These are phyloP conservation scores for Erysimum cheiranthoides DNA, from an alignment of 345 rosid species.

Conservation along the genomic window DNA sequence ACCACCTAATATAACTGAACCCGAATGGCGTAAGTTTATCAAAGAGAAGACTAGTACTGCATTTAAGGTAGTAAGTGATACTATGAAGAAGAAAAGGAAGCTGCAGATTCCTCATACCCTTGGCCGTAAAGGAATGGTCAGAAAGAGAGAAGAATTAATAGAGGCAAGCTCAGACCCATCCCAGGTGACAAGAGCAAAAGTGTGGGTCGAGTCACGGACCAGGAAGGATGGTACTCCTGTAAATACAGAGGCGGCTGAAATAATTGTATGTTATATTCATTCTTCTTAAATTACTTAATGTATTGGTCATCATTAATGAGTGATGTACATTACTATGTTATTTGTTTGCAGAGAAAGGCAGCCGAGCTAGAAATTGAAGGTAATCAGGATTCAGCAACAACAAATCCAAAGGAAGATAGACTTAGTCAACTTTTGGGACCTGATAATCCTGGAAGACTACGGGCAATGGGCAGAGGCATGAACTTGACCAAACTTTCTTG, in stretches of 20 bases:
- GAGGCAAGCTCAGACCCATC: background rate
- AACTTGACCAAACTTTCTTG: background rate
- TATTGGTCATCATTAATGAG: no score
- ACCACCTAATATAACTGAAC: background rate
- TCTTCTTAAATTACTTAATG: background rate
- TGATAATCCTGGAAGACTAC: background rate
- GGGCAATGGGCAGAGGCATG: background rate
- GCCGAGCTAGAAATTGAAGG: background rate
- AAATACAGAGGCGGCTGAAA: background rate
- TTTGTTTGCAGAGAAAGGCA: constrained; percentile 9
- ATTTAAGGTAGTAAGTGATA: constrained; percentile 5
- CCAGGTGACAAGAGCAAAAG: background rate
- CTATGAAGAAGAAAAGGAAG: background rate
- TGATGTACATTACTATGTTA: no score
- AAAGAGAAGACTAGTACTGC: background rate
- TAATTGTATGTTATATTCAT: background rate
- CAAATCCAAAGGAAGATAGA: constrained; percentile 3
- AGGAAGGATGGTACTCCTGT: background rate
- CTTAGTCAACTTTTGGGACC: background rate
- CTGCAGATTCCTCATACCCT: background rate
- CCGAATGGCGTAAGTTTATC: background rate
- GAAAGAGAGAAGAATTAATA: background rate
- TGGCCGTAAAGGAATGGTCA: background rate
- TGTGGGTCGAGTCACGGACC: background rate
- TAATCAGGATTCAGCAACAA: background rate